Percentiles rank a stretch among this genome's conserved stretches.
Conservation (phyloP, 1,139 yeast genomes). For the Pneumocystis sp. region DNA sequence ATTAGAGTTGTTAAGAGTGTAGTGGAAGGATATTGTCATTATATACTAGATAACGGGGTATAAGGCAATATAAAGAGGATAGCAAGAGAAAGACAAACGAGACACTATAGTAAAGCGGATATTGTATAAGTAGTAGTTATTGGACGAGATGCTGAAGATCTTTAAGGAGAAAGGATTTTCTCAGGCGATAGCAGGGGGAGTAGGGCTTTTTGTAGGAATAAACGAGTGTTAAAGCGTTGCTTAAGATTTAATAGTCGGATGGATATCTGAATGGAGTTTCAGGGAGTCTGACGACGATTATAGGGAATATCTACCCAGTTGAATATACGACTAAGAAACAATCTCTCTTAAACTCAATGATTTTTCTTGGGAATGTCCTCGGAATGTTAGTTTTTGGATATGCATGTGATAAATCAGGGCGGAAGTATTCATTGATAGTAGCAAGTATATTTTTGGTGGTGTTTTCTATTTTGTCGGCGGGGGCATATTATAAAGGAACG, state of each 20-base stretch:
- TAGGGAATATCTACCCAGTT: slow-evolving; percentile 46
- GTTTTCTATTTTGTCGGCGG: slow-evolving; percentile 65
- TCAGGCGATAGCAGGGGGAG: neutral
- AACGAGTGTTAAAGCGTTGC: neutral
- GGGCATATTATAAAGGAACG: slow-evolving; percentile 59
- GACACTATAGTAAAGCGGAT: no score
- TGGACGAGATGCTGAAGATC: neutral
- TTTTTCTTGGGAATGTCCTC: slow-evolving; percentile 80
- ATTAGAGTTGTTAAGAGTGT: no score
- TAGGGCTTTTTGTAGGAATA: neutral
- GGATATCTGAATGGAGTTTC: slow-evolving; percentile 31
- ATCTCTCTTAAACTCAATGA: slow-evolving; percentile 53
- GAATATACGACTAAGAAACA: slow-evolving; percentile 51
- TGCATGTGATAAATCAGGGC: slow-evolving; percentile 58
- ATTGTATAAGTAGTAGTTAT: no score
- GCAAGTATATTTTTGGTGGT: slow-evolving; percentile 60
- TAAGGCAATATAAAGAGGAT: no score
- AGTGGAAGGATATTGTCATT: no score
- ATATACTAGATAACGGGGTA: no score
- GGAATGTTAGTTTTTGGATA: slow-evolving; percentile 74
- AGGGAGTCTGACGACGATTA: slow-evolving; percentile 58
- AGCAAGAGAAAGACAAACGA: no score
- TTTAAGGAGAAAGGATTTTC: neutral
- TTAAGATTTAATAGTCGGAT: neutral
- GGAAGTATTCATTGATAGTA: slow-evolving; percentile 66